Evolutionary conservation across 2,329 filamentous ascomycete genomes (phyloP).

Genomic region (Claviceps quebecensis): DNA sequence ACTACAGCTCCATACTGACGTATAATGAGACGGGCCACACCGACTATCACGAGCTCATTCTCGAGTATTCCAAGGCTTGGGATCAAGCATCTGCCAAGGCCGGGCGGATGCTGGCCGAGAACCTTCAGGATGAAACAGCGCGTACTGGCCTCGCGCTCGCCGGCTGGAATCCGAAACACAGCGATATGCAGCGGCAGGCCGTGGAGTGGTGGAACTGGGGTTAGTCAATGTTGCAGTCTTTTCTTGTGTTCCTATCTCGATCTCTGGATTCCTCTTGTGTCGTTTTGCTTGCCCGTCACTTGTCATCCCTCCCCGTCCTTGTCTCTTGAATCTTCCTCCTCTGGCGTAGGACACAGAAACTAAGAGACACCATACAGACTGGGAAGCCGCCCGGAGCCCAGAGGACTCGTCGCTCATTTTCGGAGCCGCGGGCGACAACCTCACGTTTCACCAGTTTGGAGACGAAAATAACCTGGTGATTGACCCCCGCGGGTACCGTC

Average conservation of each 20-base stretch:
- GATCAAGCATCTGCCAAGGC: slow-evolving; percentile 33
- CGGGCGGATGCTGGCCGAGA: slow-evolving; percentile 41
- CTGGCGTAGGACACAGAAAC: neutral
- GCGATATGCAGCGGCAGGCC: slow-evolving; percentile 40
- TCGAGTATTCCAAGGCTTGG: slow-evolving; percentile 34
- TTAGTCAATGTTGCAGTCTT: neutral
- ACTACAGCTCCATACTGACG: slow-evolving; percentile 43
- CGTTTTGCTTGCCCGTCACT: too few relatives aligned
- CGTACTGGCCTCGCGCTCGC: slow-evolving; percentile 44
- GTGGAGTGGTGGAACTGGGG: slow-evolving; percentile 44
- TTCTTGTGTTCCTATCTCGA: neutral
- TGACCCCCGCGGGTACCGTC: slow-evolving; percentile 47
- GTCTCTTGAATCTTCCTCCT: too few relatives aligned
- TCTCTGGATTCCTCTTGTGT: too few relatives aligned
- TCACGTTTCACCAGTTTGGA: slow-evolving; percentile 49
- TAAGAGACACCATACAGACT: slow-evolving; percentile 22
- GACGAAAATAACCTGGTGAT: slow-evolving; percentile 46
- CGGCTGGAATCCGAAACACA: slow-evolving; percentile 44
- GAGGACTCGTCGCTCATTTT: slow-evolving; percentile 42
- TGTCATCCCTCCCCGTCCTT: too few relatives aligned
- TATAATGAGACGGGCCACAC: slow-evolving; percentile 43
- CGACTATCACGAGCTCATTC: slow-evolving; percentile 36
- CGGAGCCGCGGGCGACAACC: slow-evolving; percentile 41
- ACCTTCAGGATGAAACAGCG: slow-evolving; percentile 47
- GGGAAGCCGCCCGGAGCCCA: slow-evolving; percentile 42